Base-by-base conservation (phyloP, 2,329 filamentous ascomycete species). In the Penicillium sp. region DNA sequence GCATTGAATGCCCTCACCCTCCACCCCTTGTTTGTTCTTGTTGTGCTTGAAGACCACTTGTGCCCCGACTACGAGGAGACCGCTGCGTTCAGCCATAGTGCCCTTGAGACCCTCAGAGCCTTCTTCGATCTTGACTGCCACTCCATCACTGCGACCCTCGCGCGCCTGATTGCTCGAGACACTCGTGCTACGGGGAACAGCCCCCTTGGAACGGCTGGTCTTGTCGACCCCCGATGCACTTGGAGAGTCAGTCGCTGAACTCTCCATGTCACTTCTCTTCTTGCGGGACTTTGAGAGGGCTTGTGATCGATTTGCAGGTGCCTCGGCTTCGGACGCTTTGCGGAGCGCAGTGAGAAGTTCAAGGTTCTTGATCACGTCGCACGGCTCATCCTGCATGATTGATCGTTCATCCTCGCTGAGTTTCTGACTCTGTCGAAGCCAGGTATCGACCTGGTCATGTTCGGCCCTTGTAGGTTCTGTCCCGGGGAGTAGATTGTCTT, bases 1-100 rank as follows among this genome's bases (percentile, higher is more conserved):
- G 35, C 86, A 87, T 33, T 90, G 78, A 39, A 90, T 90, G 74
- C 71, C 70, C 44, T 71, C 72, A 15, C 73, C 73, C 53, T 76
- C 73, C 3, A 70, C 65, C n/a, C 70, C 71, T 43, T 71, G 67
- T 43, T 70, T 67, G 46, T 73, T 73, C 47, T 75, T 73, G 48
- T 68, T 71, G 40, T 73, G 71, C 42, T 73, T 74, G 53, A 71
- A 75, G 19, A 74, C 72, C 7, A 75, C 72, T 50, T 75, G 70
- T 10, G 70, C 68, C 4, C 71, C 71, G n/a, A 73, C 53, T 17
- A 64, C 58, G 3, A 75, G 58, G 18, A 66, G 62, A 3, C 69
- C 70, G 43, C 57, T 66, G 41, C 64, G 67, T 44, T 74, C 72
- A 4, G 70, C 69, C 20, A 64, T 50, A 2, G 68, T 64, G 5